Conservation (phyloP, 257 asterid species). For the Datura wrightii region DNA sequence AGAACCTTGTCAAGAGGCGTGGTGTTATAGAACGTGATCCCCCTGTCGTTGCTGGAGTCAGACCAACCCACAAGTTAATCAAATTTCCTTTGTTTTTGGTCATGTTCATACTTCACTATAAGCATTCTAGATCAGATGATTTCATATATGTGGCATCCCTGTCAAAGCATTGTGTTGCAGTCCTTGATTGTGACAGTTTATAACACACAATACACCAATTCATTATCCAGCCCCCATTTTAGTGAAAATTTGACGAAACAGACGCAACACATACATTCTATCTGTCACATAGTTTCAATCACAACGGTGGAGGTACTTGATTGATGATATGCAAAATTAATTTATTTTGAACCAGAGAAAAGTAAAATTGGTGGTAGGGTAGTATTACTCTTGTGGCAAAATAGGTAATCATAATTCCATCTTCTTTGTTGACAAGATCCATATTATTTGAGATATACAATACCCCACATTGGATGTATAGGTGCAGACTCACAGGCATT, state of each 20-base stretch:
- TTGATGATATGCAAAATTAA: too few species aligned
- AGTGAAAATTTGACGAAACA: too few species aligned
- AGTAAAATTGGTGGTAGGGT: too few species aligned
- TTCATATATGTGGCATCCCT: background rate
- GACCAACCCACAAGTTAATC: conserved; percentile 65
- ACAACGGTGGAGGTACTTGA: too few species aligned
- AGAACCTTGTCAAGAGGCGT: conserved; percentile 62
- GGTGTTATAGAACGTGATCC: conserved; percentile 96
- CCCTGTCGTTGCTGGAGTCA: conserved; percentile 50
- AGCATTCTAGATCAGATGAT: too few species aligned
- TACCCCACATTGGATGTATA: background rate
- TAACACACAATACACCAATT: too few species aligned
- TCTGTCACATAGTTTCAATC: too few species aligned
- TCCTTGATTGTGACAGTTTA: background rate
- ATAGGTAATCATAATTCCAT: background rate
- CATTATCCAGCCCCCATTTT: too few species aligned
- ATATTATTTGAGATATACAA: background rate
- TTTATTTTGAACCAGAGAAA: too few species aligned
- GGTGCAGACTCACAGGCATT: too few species aligned
- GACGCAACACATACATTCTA: too few species aligned
- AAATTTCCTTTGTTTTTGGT: background rate
- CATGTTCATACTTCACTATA: too few species aligned
- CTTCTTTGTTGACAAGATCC: background rate
- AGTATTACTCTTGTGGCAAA: background rate
- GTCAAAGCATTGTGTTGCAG: background rate